Base-by-base conservation (phyloP, 495 filamentous ascomycete genomes). In the Jackrogersella minutella region DNA sequence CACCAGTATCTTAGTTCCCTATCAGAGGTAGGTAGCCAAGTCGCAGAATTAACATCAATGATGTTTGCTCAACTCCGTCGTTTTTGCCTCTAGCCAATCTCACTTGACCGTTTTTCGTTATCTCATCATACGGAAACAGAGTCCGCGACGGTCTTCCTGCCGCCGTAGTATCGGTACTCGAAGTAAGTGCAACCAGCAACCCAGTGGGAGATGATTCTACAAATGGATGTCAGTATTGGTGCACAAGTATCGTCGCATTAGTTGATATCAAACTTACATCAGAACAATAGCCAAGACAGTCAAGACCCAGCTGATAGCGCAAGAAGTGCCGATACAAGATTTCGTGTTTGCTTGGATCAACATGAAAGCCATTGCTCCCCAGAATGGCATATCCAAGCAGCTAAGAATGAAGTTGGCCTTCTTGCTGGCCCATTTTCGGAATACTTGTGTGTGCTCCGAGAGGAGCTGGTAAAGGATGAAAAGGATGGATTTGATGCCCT, bases 381-480 rank as follows among this genome's bases (percentile, higher is more conserved):
- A 79, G 44, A 77, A 79, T 0, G 76, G 61, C 5, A 69, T 71
- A 24, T 77, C 74, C 7, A 77, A 64, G 3, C 73, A 70, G 26
- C 72, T 72, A 10, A 79, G 53, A 16, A 73, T 72, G 31, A 74
- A 68, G 49, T 77, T 70, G 1, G 58, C 68, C 50, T 74, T 75
- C 2, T 64, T 50, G 28, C 66, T 77, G n/a, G 66, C 75, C 75
- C 71, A 76, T 59, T 59, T 44, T 28, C 72, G 73, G 37, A 74
- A 73, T 8, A 63, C 60, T 1, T 58, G 49, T 2, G 61, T 50
- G 33, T 75, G 72, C 1, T 56, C 44, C 0, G 76, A 76, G 6
- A 74, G 4, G 30, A 77, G n/a, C 41, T 77, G 73, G 53, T 78
- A 78, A 7, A 68, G 58, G n/a, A 78, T 53, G 62, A 76, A 78